phyloP scores from a whole-genome alignment of 208 protist species.

The Leishmania martiniquensis region DNA sequence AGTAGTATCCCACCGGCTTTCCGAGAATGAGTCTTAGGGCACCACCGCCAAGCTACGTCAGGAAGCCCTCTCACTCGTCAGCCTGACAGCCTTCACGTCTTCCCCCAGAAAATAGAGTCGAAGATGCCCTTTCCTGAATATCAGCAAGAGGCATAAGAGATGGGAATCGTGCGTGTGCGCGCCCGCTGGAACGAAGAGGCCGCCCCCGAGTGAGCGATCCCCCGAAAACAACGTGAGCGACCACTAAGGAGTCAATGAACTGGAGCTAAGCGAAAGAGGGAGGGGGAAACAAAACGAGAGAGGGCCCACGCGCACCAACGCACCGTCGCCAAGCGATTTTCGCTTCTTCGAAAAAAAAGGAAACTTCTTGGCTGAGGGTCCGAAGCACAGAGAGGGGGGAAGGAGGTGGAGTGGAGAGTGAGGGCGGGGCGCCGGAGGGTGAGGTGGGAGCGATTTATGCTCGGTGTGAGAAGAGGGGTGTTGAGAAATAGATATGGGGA shows the following conservation, averaged over 20 bases:
- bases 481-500: background rate
- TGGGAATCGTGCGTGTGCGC: background rate
- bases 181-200: background rate
- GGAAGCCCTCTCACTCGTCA: background rate
- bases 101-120: background rate
- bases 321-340: background rate
- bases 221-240: background rate
- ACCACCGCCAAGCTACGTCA: no score
- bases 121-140: background rate
- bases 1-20: background rate
- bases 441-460: background rate
- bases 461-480: background rate
- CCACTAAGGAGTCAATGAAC: no score
- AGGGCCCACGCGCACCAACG: background rate
- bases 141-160: background rate
- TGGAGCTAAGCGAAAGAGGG: no score
- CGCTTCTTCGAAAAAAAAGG: background rate
- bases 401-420: background rate
- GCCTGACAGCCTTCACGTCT: background rate
- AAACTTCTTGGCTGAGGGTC: background rate
- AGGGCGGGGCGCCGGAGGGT: background rate
- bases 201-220: background rate
- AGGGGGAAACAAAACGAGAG: constrained; percentile 4
- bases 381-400: background rate
- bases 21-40: no score